A percentile compares a stretch with the other conserved stretches of the same genome.
Evolutionary conservation across 1,139 yeast species (phyloP).

Genomic region (Scheffersomyces segobiensis): DNA sequence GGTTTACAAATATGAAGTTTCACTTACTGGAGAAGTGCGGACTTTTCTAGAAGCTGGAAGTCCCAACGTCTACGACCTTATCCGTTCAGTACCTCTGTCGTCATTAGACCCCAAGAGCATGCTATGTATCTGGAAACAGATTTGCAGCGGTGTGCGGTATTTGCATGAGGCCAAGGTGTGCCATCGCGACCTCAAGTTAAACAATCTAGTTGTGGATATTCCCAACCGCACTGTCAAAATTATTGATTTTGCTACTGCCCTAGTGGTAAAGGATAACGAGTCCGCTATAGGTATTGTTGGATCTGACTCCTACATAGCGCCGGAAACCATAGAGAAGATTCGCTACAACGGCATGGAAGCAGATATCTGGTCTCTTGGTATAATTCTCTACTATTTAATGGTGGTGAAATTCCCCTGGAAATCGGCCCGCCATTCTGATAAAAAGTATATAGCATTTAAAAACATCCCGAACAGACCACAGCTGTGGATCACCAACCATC

Average conservation of each 20-base stretch:
- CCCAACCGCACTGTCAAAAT: slow-evolving; percentile 27
- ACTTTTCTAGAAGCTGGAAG: slow-evolving; percentile 38
- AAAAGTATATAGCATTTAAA: slow-evolving; percentile 12
- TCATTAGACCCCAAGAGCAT: slow-evolving; percentile 15
- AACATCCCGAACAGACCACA: neutral
- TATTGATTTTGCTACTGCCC: slow-evolving; percentile 41
- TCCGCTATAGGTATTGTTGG: slow-evolving; percentile 51
- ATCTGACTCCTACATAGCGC: slow-evolving; percentile 46
- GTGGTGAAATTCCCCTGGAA: slow-evolving; percentile 37
- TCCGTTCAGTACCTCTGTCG: slow-evolving; percentile 8
- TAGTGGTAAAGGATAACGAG: slow-evolving; percentile 9
- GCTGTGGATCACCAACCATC: neutral
- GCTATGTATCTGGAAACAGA: slow-evolving; percentile 37
- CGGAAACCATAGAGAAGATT: slow-evolving; percentile 41
- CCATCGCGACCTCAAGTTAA: slow-evolving; percentile 47
- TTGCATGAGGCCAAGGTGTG: slow-evolving; percentile 31
- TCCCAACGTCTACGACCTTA: slow-evolving; percentile 18
- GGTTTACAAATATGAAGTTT: slow-evolving; percentile 24
- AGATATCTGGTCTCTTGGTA: slow-evolving; percentile 55
- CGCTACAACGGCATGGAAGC: slow-evolving; percentile 41
- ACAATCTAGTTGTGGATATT: slow-evolving; percentile 35
- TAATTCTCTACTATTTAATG: slow-evolving; percentile 33
- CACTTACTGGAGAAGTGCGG: slow-evolving; percentile 19
- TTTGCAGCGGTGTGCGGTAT: slow-evolving; percentile 31
- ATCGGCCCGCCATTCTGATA: slow-evolving; percentile 26